phyloP scores from a whole-genome alignment of 1,284 basidiomycete species.

The Malassezia globosa region DNA sequence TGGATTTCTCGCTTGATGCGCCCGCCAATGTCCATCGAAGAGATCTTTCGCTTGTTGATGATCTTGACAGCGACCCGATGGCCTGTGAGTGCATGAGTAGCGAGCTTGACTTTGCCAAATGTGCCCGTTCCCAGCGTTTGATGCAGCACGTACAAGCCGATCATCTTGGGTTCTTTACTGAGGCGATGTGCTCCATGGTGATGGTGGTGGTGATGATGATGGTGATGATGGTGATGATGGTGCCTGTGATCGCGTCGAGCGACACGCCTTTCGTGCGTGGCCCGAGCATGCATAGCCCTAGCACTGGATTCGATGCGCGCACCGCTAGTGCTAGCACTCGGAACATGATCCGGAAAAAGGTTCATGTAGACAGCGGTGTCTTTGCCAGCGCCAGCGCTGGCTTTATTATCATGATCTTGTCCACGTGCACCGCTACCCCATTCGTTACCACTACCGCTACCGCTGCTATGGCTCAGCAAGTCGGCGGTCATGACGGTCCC shows the following conservation, averaged over 20 bases:
- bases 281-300: background rate
- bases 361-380: too few relatives aligned
- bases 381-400: too few relatives aligned
- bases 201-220: background rate
- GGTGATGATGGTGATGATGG: constrained; percentile 1
- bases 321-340: background rate
- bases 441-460: too few relatives aligned
- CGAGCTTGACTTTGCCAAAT: constrained; percentile 95
- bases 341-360: too few relatives aligned
- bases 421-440: too few relatives aligned
- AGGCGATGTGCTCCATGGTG: background rate
- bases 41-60: constrained; percentile 86
- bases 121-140: constrained; percentile 60
- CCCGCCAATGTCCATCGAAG: constrained; percentile 59
- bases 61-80: constrained; percentile 96
- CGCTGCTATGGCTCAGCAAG: too few relatives aligned
- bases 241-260: background rate
- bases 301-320: background rate
- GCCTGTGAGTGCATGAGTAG: constrained; percentile 81
- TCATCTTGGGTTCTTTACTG: constrained; percentile 30
- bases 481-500: too few relatives aligned
- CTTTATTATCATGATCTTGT: too few relatives aligned
- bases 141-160: constrained; percentile 43
- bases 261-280: background rate
- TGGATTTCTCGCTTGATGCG: constrained; percentile 70